A percentile compares a stretch with the other conserved stretches of the same genome.
These are phyloP conservation scores for Fusarium camptoceras DNA, from an alignment of 2,329 filamentous ascomycete species.

Conservation along the genomic window DNA sequence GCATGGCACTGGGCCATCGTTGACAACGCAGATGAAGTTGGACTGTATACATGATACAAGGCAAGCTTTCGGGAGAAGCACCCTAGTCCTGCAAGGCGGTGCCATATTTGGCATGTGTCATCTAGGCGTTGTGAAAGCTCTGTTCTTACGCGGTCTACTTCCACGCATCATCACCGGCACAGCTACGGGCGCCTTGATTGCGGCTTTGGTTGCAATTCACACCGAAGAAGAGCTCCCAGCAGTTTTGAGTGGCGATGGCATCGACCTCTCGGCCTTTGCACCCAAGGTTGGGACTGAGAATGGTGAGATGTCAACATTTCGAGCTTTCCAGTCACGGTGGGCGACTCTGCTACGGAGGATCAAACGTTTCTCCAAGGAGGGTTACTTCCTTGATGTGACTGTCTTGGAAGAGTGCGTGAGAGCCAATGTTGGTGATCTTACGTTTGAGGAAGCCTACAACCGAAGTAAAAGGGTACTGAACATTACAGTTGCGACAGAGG, in stretches of 20 bases:
- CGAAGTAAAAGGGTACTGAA: conserved; percentile 89
- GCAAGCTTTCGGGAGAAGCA: conserved; percentile 88
- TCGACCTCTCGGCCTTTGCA: conserved; percentile 85
- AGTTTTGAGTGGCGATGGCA: conserved; percentile 81
- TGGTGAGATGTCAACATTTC: conserved; percentile 49
- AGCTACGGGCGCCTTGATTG: conserved; percentile 89
- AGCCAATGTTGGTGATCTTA: conserved; percentile 87
- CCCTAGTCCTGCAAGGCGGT: conserved; percentile 87
- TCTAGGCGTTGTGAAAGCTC: conserved; percentile 87
- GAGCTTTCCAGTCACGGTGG: conserved; percentile 58
- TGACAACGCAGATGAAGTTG: conserved; percentile 82
- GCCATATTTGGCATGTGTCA: conserved; percentile 93
- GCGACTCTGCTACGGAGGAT: conserved; percentile 74
- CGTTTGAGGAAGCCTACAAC: conserved; percentile 92
- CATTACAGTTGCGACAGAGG: conserved; percentile 86
- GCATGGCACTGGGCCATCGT: conserved; percentile 52
- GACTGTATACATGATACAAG: conserved; percentile 88
- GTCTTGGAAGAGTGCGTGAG: conserved; percentile 87
- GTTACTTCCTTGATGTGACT: conserved; percentile 84
- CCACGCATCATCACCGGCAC: conserved; percentile 93
- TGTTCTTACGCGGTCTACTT: conserved; percentile 82
- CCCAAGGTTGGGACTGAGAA: conserved; percentile 50
- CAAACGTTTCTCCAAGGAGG: conserved; percentile 76
- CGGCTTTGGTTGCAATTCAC: conserved; percentile 87
- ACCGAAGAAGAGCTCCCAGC: conserved; percentile 84